Percentiles rank a stretch among this genome's conserved stretches.
phyloP scores from a whole-genome alignment of 73 alveolate genomes.

The Blepharisma japonicum region DNA sequence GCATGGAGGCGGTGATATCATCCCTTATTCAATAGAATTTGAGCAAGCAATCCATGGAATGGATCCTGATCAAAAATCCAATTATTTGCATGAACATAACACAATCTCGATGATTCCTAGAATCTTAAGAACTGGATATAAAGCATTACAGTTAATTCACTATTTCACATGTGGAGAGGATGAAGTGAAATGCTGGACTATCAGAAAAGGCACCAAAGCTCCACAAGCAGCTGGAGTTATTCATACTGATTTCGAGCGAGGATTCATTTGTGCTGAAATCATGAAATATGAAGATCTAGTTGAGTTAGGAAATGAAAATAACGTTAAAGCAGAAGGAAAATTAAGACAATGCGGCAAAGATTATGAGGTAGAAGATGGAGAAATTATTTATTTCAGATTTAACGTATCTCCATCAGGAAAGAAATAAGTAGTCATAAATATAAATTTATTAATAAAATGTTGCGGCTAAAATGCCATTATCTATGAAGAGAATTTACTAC shows the following conservation, averaged over 20 bases:
- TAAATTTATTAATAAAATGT: too few species aligned
- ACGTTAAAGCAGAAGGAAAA: slow-evolving; percentile 95
- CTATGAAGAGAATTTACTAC: too few species aligned
- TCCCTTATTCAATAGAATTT: slow-evolving; percentile 90
- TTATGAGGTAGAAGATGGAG: slow-evolving; percentile 95
- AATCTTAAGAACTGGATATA: slow-evolving; percentile 91
- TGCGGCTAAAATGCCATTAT: too few species aligned
- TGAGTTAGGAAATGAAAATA: slow-evolving; percentile 80
- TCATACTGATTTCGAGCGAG: slow-evolving; percentile 99
- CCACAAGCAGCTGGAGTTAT: slow-evolving; percentile 99
- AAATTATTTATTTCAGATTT: slow-evolving; percentile 90
- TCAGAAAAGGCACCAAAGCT: slow-evolving; percentile 92
- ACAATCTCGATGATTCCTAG: slow-evolving; percentile 76
- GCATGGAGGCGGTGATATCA: slow-evolving; percentile 94
- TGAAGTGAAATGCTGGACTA: slow-evolving; percentile 99
- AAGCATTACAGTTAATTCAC: slow-evolving; percentile 89
- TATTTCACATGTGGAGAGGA: slow-evolving; percentile 99
- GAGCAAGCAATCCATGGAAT: slow-evolving; percentile 75
- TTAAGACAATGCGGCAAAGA: slow-evolving; percentile 89
- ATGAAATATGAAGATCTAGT: slow-evolving; percentile 93
- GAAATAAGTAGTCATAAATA: slow-evolving; percentile 27
- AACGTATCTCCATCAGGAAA: slow-evolving; percentile 71
- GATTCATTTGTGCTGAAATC: slow-evolving; percentile 99
- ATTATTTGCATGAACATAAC: slow-evolving; percentile 10
- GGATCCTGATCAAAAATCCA: slow-evolving; percentile 58